phyloP scores from a whole-genome alignment of 129 eudicot genomes.

The Chrysanthemum seticuspe region DNA sequence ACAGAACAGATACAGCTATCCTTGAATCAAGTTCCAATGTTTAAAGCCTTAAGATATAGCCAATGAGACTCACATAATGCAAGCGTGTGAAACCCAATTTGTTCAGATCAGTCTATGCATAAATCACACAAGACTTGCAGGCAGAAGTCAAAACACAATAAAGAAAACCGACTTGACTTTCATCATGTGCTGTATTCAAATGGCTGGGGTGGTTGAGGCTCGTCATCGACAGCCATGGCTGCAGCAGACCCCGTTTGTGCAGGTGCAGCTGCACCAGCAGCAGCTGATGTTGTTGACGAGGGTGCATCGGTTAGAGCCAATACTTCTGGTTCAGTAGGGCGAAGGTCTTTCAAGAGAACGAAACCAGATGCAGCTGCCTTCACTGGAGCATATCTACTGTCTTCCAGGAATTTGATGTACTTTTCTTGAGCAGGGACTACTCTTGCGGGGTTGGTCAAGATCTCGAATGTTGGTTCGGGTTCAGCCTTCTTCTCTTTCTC shows the following conservation, averaged over 20 bases:
- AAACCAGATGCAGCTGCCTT: conserved; percentile 89
- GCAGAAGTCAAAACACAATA: conserved; percentile 12
- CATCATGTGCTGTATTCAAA: conserved; percentile 77
- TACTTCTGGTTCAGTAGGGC: conserved; percentile 83
- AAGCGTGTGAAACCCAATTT: not conserved
- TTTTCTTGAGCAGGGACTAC: conserved; percentile 96
- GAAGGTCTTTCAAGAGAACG: conserved; percentile 75
- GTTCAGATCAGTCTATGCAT: conserved; percentile 12
- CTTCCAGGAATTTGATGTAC: conserved; percentile 72
- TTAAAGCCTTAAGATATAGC: too few relatives aligned
- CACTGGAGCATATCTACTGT: conserved; percentile 82
- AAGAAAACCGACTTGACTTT: not conserved
- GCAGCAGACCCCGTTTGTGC: conserved; percentile 56
- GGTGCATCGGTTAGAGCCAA: conserved; percentile 77
- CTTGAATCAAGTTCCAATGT: not conserved
- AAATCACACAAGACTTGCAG: not conserved
- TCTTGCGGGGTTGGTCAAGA: conserved; percentile 84
- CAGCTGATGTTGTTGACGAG: conserved; percentile 49
- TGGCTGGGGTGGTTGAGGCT: conserved; percentile 94
- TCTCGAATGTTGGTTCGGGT: conserved; percentile 78
- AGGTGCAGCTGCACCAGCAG: conserved; percentile 49
- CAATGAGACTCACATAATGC: not conserved
- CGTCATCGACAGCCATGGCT: conserved; percentile 91
- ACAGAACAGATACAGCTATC: conserved; percentile 5
- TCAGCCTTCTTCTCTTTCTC: conserved; percentile 89